Base-by-base conservation (phyloP, 208 protist species). In the Wallacemonas sp. region DNA sequence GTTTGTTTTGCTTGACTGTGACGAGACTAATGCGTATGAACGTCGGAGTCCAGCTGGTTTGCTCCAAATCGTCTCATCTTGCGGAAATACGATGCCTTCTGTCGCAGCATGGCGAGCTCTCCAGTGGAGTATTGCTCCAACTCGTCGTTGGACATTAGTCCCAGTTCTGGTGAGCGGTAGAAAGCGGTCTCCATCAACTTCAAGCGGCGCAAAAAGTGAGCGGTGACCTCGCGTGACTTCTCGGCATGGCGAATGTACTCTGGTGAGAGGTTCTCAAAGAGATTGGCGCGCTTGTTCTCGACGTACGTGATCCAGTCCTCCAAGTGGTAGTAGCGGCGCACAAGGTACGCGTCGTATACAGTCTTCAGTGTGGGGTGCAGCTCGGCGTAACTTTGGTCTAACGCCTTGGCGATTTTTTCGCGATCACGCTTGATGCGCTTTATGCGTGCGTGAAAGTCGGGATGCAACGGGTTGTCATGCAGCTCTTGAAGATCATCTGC, bases 301-400 rank as follows among this genome's bases (percentile, higher is more conserved):
- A 95, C 90, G 64, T 89, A 70, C 41, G 34, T 72, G 56, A 86
- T 79, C 87, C 90, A 95, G 62, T 95, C 90, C 2, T 44, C 79
- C 6, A 95, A 70, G 31, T 88, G 79, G 61, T 90, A 95, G 67
- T 92, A 93, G 26, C 90, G 86, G 11, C 90, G 84, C 15, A 93
- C 86, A 5, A 95, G 66, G 59, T 80, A 90, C 1, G 90, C 90
- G 67, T 95, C 90, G 66, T 90, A 93, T 14, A 95, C 64, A 8
- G 90, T 90, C 62, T 95, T 95, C 28, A 91, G 63, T 0, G 90
- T 95, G 1, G 90, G 90, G 70, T 95, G 90, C 38, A 95, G 75
- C 5, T 46, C 58, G 1, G 82, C 83, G 66, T 95, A 95, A 27
- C 65, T 62, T 53, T 77, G 72, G 71, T 95, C 90, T 19, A 95